Evolutionary conservation across 805 yeast genomes (phyloP).

Genomic region (Lipomyces kockii): DNA sequence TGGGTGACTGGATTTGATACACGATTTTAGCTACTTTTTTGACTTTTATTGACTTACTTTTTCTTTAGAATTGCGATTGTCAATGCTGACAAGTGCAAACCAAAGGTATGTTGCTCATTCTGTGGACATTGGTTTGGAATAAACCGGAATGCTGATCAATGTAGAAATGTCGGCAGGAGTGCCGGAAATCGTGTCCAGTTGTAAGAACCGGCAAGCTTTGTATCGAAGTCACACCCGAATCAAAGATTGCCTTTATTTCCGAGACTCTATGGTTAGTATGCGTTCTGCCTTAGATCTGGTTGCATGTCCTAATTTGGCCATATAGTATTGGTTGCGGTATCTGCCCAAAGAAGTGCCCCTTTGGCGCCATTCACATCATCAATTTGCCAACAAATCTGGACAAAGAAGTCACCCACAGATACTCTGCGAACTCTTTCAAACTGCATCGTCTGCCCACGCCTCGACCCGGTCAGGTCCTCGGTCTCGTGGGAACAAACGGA

Average conservation of each 20-base stretch:
- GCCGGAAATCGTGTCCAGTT: conserved; percentile 96
- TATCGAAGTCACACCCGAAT: conserved; percentile 90
- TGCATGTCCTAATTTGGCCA: neutral
- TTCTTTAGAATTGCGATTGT: conserved; percentile 91
- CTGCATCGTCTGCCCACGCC: conserved; percentile 97
- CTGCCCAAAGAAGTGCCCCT: conserved; percentile 98
- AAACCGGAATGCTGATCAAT: neutral
- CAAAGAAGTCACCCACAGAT: conserved; percentile 90
- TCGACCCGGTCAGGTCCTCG: conserved; percentile 98
- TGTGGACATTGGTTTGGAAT: neutral
- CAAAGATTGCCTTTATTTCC: conserved; percentile 92
- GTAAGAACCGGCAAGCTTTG: conserved; percentile 97
- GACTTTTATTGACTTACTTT: neutral
- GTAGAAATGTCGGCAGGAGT: conserved; percentile 93
- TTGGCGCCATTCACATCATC: conserved; percentile 94
- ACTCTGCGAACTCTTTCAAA: conserved; percentile 96
- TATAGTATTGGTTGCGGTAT: conserved; percentile 93
- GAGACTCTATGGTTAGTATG: conserved; percentile 71
- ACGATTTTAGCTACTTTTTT: neutral
- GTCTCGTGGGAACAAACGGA: conserved; percentile 98
- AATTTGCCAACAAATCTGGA: conserved; percentile 96
- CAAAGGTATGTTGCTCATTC: conserved; percentile 53
- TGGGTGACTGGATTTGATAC: neutral
- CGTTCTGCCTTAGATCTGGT: neutral
- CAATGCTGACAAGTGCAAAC: conserved; percentile 92